phyloP scores from a whole-genome alignment of 257 asterid genomes.

The Lithospermum erythrorhizon region DNA sequence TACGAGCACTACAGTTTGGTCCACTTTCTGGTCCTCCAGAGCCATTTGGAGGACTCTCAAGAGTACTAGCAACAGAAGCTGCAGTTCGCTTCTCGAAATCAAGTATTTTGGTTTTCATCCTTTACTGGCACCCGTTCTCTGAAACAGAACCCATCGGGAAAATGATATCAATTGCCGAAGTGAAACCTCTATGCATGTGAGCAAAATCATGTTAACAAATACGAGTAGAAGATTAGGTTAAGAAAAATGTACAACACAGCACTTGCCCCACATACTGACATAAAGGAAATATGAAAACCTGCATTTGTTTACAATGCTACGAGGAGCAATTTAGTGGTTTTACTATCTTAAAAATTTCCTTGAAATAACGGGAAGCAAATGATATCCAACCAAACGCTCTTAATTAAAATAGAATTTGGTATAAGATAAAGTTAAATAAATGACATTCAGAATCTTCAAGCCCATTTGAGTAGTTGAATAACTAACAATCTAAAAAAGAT shows the following conservation, averaged over 20 bases:
- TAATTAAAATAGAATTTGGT: neutral
- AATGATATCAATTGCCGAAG: neutral
- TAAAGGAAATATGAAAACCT: neutral
- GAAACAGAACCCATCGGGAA: constrained; percentile 3
- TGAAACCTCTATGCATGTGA: neutral
- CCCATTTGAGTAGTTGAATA: neutral
- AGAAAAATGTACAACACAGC: neutral
- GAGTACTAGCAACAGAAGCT: constrained; percentile 57
- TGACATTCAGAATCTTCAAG: neutral
- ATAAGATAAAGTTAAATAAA: neutral
- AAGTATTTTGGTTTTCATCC: constrained; percentile 41
- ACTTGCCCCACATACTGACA: neutral
- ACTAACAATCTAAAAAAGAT: neutral
- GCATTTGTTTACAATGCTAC: neutral
- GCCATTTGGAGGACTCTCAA: constrained; percentile 47
- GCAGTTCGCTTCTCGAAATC: constrained; percentile 50
- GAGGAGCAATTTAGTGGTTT: neutral
- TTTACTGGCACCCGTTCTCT: constrained; percentile 89
- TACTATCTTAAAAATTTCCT: neutral
- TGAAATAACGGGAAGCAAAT: neutral
- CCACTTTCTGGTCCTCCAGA: constrained; percentile 38
- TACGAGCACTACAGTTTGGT: constrained; percentile 53
- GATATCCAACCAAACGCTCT: neutral
- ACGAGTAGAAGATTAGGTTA: neutral
- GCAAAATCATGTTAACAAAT: neutral